These are phyloP conservation scores for Circinella minor DNA, from an alignment of 371 early-diverging fungal species.

Conservation along the genomic window DNA sequence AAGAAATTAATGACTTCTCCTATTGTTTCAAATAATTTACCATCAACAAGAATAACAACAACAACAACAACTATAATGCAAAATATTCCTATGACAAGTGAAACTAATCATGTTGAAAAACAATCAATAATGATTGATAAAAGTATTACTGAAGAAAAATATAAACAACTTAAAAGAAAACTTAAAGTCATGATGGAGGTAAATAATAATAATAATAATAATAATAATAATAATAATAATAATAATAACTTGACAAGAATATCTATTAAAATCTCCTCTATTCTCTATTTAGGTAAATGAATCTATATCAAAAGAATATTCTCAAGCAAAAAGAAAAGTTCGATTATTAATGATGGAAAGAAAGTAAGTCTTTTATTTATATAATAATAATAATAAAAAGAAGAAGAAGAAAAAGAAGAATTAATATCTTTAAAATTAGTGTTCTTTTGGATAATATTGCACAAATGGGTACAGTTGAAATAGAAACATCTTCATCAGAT, in stretches of 20 bases:
- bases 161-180: slow-evolving; percentile 56
- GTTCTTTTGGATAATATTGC: slow-evolving; percentile 52
- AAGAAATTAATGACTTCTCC: too few relatives aligned
- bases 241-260: not conserved
- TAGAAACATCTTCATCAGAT: slow-evolving; percentile 26
- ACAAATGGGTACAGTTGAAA: slow-evolving; percentile 26
- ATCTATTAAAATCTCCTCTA: too few relatives aligned
- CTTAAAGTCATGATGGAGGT: slow-evolving; percentile 63
- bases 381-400: too few relatives aligned
- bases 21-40: too few relatives aligned
- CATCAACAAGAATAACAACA: too few relatives aligned
- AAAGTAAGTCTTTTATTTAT: slow-evolving; percentile 36
- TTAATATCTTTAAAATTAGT: slow-evolving; percentile 10
- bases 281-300: slow-evolving; percentile 49
- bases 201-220: slow-evolving; percentile 5
- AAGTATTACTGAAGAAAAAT: slow-evolving; percentile 47
- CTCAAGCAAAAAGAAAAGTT: slow-evolving; percentile 46
- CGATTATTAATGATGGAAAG: slow-evolving; percentile 53
- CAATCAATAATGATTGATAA: not conserved
- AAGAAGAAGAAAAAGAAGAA: too few relatives aligned
- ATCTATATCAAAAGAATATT: slow-evolving; percentile 44
- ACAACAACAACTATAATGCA: not conserved
- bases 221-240: not conserved
- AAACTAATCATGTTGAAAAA: slow-evolving; percentile 4
- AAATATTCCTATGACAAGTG: not conserved